These are phyloP conservation scores for Ogataea populi-albae DNA, from an alignment of 805 yeast genomes.

Conservation along the genomic window DNA sequence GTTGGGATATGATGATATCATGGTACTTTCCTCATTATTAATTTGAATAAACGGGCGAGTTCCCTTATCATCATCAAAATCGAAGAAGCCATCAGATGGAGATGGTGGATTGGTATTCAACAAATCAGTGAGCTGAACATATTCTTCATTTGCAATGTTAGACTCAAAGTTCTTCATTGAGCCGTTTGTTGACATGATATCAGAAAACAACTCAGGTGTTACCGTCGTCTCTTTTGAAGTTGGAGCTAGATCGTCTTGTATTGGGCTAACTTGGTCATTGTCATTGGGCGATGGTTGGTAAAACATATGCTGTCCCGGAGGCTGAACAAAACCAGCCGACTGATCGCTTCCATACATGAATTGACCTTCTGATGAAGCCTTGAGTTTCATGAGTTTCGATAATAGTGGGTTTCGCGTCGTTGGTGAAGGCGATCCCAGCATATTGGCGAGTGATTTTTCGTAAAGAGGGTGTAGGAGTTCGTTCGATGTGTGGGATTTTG, in stretches of 20 bases:
- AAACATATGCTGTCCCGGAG: conserved; percentile 16
- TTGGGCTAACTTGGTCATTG: background rate
- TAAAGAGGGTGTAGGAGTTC: too few species aligned
- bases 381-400: conserved; percentile 1
- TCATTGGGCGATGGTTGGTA: conserved; percentile 6
- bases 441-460: too few species aligned
- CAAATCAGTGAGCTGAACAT: conserved; percentile 39
- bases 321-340: conserved; percentile 12
- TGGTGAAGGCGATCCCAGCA: too few species aligned
- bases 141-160: conserved; percentile 39
- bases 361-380: background rate
- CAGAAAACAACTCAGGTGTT: conserved; percentile 20
- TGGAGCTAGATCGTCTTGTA: conserved; percentile 1
- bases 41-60: conserved; percentile 31
- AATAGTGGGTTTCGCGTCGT: background rate
- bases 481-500: too few species aligned
- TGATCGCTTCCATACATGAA: conserved; percentile 9
- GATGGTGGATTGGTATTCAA: conserved; percentile 36
- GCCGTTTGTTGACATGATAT: conserved; percentile 16
- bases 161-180: conserved; percentile 30
- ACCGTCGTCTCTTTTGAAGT: conserved; percentile 14
- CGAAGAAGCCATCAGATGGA: conserved; percentile 29
- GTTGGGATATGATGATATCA: conserved; percentile 33
- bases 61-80: conserved; percentile 24
- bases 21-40: conserved; percentile 25